Base-by-base conservation (phyloP, 306 rosid genomes). In the Inga leiocalycina region DNA sequence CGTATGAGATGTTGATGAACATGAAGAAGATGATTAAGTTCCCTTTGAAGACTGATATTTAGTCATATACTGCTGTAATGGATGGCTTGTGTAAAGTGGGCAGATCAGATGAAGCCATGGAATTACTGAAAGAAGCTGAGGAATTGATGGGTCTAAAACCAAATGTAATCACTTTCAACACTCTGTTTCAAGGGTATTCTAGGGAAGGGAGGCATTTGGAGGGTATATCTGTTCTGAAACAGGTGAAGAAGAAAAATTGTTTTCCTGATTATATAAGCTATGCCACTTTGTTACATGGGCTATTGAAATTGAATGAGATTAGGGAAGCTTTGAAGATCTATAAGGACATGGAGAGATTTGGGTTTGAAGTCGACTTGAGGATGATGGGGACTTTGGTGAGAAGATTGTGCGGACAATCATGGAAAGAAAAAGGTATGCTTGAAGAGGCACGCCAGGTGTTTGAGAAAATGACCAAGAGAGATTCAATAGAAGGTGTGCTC, bases 21-120 rank as follows among this genome's bases (percentile, higher is more conserved):
- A 89, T 93, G 75, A 70, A 70, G 75, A 43, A 70, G 51, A 19
- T 7, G 49, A 79, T 19, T 52, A 79, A 81, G 68, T 24, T 19
- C 6, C 65, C 41, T 3, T 6, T 85, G 51, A 86, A 88, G 76
- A 91, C 90, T 51, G 97, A 93, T 73, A 79, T 92, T 64, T 95
- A 85, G 80, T 86, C 98, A 1, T 95, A 85, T 64, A 93, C 87
- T 22, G 88, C 86, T 78, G 88, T 93, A 64, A 92, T 93, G 96
- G 91, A 91, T 91, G 98, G 98, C 0, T 86, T 92, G 45, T 92
- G 98, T 76, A 90, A 92, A 87, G 94, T 95, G 57, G 98, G 98
- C 65, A 82, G 90, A 27, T 85, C 97, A 2, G 95, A 89, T 76
- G 98, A 93, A 75, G 98, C 98, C 24, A 79, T 81, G 88, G 90